Evolutionary conservation across 345 rosid species (phyloP).

Genomic region (Citrus sp.): DNA sequence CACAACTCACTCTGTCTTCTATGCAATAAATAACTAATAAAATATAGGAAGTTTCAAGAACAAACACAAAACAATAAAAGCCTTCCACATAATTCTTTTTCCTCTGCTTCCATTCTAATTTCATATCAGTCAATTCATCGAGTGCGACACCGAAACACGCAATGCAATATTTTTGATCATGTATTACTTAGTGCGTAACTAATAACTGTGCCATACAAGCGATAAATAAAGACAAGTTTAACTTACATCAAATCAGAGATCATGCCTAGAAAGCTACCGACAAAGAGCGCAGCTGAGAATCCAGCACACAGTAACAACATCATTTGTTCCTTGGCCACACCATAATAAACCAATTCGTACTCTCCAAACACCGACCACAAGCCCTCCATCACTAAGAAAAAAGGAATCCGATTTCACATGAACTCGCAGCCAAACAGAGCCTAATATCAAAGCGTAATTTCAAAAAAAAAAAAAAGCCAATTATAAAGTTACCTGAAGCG

Average conservation of each 20-base stretch:
- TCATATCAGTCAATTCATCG: not conserved
- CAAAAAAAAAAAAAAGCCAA: not conserved
- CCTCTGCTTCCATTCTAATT: not conserved
- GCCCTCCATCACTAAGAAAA: conserved; percentile 61
- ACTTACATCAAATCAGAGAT: conserved; percentile 82
- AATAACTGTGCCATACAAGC: not conserved
- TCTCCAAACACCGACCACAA: conserved; percentile 81
- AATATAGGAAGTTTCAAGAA: not conserved
- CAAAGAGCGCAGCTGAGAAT: conserved; percentile 48
- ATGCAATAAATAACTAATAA: not conserved
- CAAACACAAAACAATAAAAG: not conserved
- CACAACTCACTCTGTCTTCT: not conserved
- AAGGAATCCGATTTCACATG: not conserved
- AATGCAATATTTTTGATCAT: not conserved
- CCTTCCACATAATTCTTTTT: not conserved
- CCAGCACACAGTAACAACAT: conserved; percentile 54
- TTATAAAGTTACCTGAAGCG: conserved; percentile 56
- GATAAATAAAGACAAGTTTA: not conserved
- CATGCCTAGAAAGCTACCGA: conserved; percentile 60
- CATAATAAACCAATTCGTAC: conserved; percentile 48
- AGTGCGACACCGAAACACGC: not conserved
- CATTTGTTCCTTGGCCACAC: conserved; percentile 47
- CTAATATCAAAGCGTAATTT: not conserved
- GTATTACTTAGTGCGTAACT: not conserved
- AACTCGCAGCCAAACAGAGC: not conserved